Evolutionary conservation across 495 filamentous ascomycete genomes (phyloP).

Genomic region (Aspergillus biplanus): DNA sequence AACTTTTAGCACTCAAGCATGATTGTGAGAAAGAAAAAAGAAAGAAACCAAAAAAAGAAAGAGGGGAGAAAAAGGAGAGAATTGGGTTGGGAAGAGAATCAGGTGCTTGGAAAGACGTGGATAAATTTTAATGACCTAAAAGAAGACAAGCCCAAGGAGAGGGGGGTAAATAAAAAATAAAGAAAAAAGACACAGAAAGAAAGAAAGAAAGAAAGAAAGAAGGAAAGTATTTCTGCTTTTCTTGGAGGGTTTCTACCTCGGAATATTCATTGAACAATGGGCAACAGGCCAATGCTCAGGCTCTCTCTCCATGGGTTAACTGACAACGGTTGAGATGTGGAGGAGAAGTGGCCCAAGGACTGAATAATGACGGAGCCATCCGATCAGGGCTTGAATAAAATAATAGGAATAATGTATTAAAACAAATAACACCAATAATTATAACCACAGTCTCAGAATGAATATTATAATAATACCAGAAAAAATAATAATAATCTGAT

Average conservation of each 20-base stretch:
- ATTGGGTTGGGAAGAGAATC: too few species aligned
- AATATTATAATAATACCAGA: constrained; percentile 13
- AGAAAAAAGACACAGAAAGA: background rate
- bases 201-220: background rate
- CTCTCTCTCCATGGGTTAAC: constrained; percentile 19
- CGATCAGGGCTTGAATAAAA: constrained; percentile 16
- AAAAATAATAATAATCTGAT: constrained; percentile 22
- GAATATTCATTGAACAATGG: constrained; percentile 18
- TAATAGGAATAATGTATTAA: constrained; percentile 14
- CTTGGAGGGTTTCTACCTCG: constrained; percentile 17
- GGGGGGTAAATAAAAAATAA: background rate
- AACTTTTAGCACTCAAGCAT: constrained; percentile 5
- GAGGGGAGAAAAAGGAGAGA: background rate
- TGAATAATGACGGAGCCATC: constrained; percentile 13
- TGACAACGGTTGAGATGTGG: constrained; percentile 27
- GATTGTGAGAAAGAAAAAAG: background rate
- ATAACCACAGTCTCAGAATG: background rate
- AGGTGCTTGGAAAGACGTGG: too few species aligned
- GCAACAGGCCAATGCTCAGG: constrained; percentile 2
- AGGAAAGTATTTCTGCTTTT: constrained; percentile 1
- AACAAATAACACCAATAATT: constrained; percentile 12
- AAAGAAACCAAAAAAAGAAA: background rate
- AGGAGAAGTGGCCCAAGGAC: constrained; percentile 21
- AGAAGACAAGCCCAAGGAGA: background rate
- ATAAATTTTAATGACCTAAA: too few species aligned